Base-by-base conservation (phyloP, 2,329 filamentous ascomycete species). In the Byssochlamys sp. region DNA sequence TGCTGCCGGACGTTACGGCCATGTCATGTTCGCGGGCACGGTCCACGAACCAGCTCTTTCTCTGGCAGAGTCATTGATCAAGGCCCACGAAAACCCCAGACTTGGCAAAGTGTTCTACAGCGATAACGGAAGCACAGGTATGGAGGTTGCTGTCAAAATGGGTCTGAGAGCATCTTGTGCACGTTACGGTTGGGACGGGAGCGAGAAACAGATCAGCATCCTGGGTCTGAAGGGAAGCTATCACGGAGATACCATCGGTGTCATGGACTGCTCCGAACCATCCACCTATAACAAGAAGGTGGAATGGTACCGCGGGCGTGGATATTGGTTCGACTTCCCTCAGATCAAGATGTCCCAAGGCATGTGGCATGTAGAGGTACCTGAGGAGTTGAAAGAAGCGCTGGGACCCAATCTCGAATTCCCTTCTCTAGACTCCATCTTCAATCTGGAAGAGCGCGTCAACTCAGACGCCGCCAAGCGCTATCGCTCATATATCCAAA, bases 111-210 rank as follows among this genome's bases (percentile, higher is more conserved):
- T 90, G 0, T 95, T 95, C 70, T 95, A 86, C 72, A 89, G 88
- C 0, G 90, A 95, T 66, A 90, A 95, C 64, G 84, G 90, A 4
- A 91, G 88, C 66, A 94, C 90, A 0, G 90, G 89, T 0, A 86
- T 87, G 69, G 90, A 95, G 70, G 89, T 92, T 1, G 90, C 88
- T 0, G 78, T 91, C 50, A 95, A 95, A 69, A 95, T 95, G 90
- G 89, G 81, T 0, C 76, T 95, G 0, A 81, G 88, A 4, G 89
- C 89, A 0, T 75, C 88, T 0, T 80, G 83, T 52, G 73, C 81
- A 48, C 78, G 87, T 7, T 91, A 91, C 61, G 81, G 79, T 9
- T 90, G 86, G 85, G 75, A 79, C 45, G 75, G 80, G 19, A 76
- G 75, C 12, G 75, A 80, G 1, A 80, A 84, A 53, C 70, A 81